Conservation (phyloP, 495 filamentous ascomycete species). For the Letharia columbiana region DNA sequence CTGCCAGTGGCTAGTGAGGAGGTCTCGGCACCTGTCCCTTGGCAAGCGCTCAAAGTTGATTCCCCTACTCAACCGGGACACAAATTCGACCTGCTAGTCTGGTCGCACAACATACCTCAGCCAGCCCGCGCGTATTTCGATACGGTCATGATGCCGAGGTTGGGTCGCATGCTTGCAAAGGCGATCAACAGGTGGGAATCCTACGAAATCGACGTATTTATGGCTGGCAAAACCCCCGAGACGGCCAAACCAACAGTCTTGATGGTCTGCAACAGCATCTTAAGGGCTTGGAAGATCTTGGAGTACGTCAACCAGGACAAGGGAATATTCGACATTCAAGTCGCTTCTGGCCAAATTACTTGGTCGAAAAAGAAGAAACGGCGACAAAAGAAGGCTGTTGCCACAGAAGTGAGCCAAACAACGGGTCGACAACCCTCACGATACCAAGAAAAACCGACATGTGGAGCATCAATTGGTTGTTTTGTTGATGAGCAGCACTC, state of each 20-base stretch:
- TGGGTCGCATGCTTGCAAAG: constrained; percentile 61
- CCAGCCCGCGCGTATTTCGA: constrained; percentile 65
- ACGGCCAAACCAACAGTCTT: constrained; percentile 63
- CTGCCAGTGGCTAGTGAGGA: constrained; percentile 5
- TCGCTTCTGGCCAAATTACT: constrained; percentile 60
- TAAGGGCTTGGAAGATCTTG: constrained; percentile 59
- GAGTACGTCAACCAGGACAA: constrained; percentile 60
- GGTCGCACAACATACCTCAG: constrained; percentile 40
- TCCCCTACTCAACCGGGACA: constrained; percentile 13
- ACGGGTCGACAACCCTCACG: constrained; percentile 21
- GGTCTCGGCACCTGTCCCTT: neutral
- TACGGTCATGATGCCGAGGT: constrained; percentile 56
- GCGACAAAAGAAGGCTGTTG: constrained; percentile 21
- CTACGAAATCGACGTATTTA: constrained; percentile 64
- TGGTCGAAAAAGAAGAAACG: constrained; percentile 43
- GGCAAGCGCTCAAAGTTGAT: constrained; percentile 20
- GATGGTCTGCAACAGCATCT: constrained; percentile 64
- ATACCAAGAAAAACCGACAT: constrained; percentile 67
- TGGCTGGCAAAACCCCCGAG: constrained; percentile 58
- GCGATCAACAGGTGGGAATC: constrained; percentile 54
- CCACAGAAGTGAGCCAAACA: constrained; percentile 32
- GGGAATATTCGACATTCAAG: constrained; percentile 47
- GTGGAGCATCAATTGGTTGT: constrained; percentile 88
- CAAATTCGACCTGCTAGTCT: constrained; percentile 16
- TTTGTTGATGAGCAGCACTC: constrained; percentile 76